Percentiles rank a stretch among this genome's conserved stretches.
These are phyloP conservation scores for Desmodesmus armatus DNA, from an alignment of 139 green algal genomes.

Conservation along the genomic window DNA sequence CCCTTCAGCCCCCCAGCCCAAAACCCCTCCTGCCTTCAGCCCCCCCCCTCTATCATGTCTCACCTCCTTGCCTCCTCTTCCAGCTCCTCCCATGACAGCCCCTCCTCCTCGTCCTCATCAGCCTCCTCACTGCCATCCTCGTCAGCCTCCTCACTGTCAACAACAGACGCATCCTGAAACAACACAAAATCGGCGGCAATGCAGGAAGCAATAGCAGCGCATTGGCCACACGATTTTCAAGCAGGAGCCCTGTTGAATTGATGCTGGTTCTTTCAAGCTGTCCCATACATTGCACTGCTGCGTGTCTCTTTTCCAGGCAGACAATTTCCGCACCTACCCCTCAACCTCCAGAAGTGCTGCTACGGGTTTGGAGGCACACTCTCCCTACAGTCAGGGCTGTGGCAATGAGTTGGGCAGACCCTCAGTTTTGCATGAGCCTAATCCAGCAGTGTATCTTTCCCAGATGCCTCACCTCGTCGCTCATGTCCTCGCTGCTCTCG, in stretches of 20 bases:
- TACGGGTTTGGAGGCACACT: no score
- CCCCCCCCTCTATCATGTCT: conserved; percentile 10
- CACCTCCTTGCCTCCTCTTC: conserved; percentile 82
- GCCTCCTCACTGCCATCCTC: conserved; percentile 57
- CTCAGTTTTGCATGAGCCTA: no score
- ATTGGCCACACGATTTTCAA: neutral
- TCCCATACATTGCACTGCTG: no score
- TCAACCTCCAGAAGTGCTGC: no score
- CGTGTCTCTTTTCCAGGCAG: no score
- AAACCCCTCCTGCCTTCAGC: neutral
- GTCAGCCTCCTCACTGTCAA: conserved; percentile 50
- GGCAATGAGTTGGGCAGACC: no score
- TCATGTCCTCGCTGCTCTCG: conserved; percentile 26
- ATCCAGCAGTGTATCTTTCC: no score
- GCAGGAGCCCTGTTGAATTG: no score
- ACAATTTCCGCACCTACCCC: no score
- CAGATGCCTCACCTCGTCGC: conserved; percentile 27
- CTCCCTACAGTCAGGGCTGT: no score
- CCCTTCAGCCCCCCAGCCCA: neutral
- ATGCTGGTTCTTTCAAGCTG: no score
- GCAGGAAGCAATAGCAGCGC: neutral
- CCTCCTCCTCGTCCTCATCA: conserved; percentile 78
- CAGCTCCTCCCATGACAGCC: conserved; percentile 89
- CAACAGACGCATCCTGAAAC: conserved; percentile 34
- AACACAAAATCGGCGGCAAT: neutral